These are phyloP conservation scores for Astrothelium subdiscretum DNA, from an alignment of 495 filamentous ascomycete genomes.

Conservation along the genomic window DNA sequence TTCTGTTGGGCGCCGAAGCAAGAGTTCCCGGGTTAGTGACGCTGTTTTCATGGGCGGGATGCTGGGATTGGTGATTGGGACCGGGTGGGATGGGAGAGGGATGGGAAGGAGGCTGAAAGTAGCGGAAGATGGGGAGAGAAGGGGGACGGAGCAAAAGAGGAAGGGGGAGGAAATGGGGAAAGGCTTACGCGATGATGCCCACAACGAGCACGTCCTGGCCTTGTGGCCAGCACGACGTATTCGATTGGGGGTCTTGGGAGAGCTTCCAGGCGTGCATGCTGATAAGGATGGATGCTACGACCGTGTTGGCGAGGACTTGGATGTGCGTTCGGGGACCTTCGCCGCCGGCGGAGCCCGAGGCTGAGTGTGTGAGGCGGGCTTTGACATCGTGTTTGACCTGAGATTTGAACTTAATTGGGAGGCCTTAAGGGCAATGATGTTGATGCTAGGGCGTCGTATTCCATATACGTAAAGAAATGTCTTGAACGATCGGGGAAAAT, in stretches of 20 bases:
- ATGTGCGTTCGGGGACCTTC: constrained; percentile 74
- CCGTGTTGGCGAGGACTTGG: constrained; percentile 85
- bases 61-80: constrained; percentile 28
- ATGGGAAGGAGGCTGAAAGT: neutral
- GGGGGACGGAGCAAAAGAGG: neutral
- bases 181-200: constrained; percentile 39
- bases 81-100: constrained; percentile 5
- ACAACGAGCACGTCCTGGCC: constrained; percentile 41
- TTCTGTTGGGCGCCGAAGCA: constrained; percentile 14
- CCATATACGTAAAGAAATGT: constrained; percentile 57
- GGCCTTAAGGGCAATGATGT: constrained; percentile 65
- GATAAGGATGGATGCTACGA: constrained; percentile 61
- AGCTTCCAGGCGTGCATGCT: constrained; percentile 60
- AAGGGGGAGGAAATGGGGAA: constrained; percentile 5
- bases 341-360: constrained; percentile 57
- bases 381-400: constrained; percentile 76
- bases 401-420: neutral
- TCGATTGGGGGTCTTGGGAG: constrained; percentile 23
- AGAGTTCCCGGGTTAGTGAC: too few species aligned
- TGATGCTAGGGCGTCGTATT: constrained; percentile 70
- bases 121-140: neutral
- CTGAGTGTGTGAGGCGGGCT: constrained; percentile 61
- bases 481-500: neutral
- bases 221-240: constrained; percentile 29
- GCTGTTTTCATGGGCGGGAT: too few species aligned